phyloP scores from a whole-genome alignment of 2,329 filamentous ascomycete genomes.

The Colletotrichum graminicola region DNA sequence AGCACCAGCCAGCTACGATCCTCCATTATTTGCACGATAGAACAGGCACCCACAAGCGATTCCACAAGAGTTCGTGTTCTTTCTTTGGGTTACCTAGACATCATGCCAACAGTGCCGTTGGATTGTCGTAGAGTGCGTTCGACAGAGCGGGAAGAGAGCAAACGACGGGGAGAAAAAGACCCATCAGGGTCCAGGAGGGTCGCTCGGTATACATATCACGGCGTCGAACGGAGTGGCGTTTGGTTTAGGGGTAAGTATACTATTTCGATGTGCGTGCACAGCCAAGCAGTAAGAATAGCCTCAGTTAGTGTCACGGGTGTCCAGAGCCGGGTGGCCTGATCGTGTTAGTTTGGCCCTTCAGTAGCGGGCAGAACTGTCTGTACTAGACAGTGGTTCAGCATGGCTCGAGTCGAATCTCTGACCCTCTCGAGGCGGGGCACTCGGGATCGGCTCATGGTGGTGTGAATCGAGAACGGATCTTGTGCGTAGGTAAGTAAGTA shows the following conservation, averaged over 20 bases:
- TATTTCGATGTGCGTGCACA: slow-evolving; percentile 28
- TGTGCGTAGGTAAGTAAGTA: neutral
- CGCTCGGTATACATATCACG: slow-evolving; percentile 33
- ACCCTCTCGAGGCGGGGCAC: neutral
- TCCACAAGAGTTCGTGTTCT: neutral
- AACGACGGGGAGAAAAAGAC: neutral
- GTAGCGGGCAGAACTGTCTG: slow-evolving; percentile 11
- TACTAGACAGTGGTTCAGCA: slow-evolving; percentile 4
- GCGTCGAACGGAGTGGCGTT: slow-evolving; percentile 1
- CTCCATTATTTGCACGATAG: slow-evolving; percentile 27
- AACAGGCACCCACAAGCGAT: slow-evolving; percentile 24
- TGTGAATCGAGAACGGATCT: neutral
- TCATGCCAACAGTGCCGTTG: slow-evolving; percentile 28
- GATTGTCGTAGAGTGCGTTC: slow-evolving; percentile 1
- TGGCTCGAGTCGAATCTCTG: slow-evolving; percentile 7
- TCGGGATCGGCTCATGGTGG: neutral
- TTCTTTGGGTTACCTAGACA: slow-evolving; percentile 12
- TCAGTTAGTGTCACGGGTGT: slow-evolving; percentile 13
- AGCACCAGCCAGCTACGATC: slow-evolving; percentile 46
- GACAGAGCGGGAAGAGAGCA: neutral
- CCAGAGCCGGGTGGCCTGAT: slow-evolving; percentile 8
- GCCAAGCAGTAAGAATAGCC: slow-evolving; percentile 28
- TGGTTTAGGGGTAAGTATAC: slow-evolving; percentile 35
- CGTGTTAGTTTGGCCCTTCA: slow-evolving; percentile 1
- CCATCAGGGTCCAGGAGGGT: slow-evolving; percentile 30